Conservation (phyloP, 352 stramenopile genomes). For the Globisporangium lucens region DNA sequence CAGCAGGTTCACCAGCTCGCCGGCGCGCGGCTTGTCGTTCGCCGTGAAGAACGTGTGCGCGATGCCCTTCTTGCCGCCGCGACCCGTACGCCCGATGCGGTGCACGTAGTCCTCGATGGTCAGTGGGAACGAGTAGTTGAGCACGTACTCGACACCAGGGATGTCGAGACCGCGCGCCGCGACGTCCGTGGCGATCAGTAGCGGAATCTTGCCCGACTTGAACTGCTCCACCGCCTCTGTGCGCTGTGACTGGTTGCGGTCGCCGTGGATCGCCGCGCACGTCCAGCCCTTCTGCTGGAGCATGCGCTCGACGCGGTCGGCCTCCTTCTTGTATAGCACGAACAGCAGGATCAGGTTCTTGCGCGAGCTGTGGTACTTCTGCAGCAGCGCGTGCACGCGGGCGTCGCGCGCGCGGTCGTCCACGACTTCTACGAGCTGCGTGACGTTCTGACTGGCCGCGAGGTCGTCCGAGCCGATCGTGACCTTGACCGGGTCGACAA, state of each 20-base stretch:
- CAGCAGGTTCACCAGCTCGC: constrained; percentile 96
- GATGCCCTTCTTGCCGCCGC: constrained; percentile 93
- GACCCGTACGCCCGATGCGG: constrained; percentile 92
- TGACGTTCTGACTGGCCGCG: constrained; percentile 94
- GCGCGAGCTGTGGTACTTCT: constrained; percentile 89
- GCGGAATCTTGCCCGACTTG: constrained; percentile 91
- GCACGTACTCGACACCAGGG: constrained; percentile 94
- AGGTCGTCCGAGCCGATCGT: constrained; percentile 94
- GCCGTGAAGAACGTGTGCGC: constrained; percentile 98
- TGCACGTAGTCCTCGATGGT: constrained; percentile 99
- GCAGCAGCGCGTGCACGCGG: constrained; percentile 88
- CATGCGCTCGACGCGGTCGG: constrained; percentile 92
- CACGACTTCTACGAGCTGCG: constrained; percentile 94
- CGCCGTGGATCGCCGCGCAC: constrained; percentile 94
- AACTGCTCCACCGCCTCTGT: constrained; percentile 93
- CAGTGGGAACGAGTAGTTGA: constrained; percentile 97
- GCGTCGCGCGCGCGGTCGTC: constrained; percentile 90
- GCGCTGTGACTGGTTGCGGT: constrained; percentile 93
- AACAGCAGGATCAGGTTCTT: constrained; percentile 96
- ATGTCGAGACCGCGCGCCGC: constrained; percentile 97
- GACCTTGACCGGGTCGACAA: constrained; percentile 92
- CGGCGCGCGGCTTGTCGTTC: constrained; percentile 95
- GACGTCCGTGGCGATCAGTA: constrained; percentile 97
- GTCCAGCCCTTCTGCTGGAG: constrained; percentile 92
- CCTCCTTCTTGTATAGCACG: constrained; percentile 99